These are phyloP conservation scores for Magnolia changhungtana DNA, from an alignment of 164 flowering plant genomes.

Conservation along the genomic window DNA sequence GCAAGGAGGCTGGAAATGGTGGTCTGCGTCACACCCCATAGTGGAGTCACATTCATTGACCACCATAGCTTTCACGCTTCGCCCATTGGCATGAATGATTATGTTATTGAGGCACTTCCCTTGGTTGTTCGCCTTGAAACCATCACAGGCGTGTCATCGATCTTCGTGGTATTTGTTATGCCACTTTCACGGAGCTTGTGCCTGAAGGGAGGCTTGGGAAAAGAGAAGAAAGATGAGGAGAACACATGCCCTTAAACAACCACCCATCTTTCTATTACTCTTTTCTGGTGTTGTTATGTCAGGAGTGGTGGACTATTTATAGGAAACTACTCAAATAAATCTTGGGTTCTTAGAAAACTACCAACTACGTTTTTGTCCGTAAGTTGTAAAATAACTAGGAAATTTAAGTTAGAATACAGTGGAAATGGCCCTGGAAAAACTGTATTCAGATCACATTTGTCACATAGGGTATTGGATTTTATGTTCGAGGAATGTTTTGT, in stretches of 20 bases:
- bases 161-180: too few species aligned
- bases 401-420: neutral
- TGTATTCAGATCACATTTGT: too few species aligned
- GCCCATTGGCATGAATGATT: constrained; percentile 5
- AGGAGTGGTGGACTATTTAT: neutral
- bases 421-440: too few species aligned
- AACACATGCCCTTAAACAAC: neutral
- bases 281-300: neutral
- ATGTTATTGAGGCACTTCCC: constrained; percentile 8
- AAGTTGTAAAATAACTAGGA: neutral
- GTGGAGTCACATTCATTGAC: constrained; percentile 17
- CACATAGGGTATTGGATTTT: too few species aligned
- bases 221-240: neutral
- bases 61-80: constrained; percentile 11
- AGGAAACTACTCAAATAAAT: neutral
- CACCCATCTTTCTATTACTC: neutral
- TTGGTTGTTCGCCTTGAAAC: too few species aligned
- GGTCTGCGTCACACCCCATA: constrained; percentile 12
- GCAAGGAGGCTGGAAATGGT: constrained; percentile 11
- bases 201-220: neutral
- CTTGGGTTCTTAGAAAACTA: neutral
- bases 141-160: too few species aligned
- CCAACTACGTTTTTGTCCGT: neutral
- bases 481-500: too few species aligned
- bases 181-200: neutral